phyloP scores from a whole-genome alignment of 192 early-diverging fungal species.

The Coemansia furcata region DNA sequence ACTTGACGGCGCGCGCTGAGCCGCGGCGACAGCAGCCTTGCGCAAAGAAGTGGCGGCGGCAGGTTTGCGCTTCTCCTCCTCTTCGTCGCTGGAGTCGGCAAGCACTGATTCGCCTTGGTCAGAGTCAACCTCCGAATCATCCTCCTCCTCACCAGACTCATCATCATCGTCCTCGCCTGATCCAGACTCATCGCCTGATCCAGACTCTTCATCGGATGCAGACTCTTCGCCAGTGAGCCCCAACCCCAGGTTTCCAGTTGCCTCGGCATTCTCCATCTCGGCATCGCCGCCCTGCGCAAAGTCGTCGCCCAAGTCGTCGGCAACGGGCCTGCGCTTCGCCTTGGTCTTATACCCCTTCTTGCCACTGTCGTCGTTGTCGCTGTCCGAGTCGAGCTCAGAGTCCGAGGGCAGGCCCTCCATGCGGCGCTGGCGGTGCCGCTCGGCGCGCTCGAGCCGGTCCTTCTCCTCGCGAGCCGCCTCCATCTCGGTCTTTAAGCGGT shows the following conservation, averaged over 20 bases:
- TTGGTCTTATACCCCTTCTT: conserved; percentile 54
- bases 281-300: conserved; percentile 50
- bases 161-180: conserved; percentile 31
- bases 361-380: conserved; percentile 59
- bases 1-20: not conserved
- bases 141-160: conserved; percentile 35
- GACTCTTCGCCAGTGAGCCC: conserved; percentile 28
- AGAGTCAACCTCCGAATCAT: conserved; percentile 10
- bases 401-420: conserved; percentile 75
- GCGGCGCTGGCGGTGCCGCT: conserved; percentile 73
- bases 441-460: conserved; percentile 81
- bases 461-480: conserved; percentile 85
- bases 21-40: not conserved
- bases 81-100: not conserved
- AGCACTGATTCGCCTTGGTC: conserved; percentile 3
- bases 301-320: conserved; percentile 71
- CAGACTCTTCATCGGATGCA: conserved; percentile 44
- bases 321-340: conserved; percentile 54
- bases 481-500: conserved; percentile 94
- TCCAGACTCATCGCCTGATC: conserved; percentile 27
- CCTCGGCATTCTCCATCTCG: not conserved
- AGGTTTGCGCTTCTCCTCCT: not conserved
- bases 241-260: not conserved
- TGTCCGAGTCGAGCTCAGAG: conserved; percentile 54
- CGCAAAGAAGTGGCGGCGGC: not conserved